These are phyloP conservation scores for Termitomyces sp. DNA, from an alignment of 768 basidiomycete genomes.

Conservation along the genomic window DNA sequence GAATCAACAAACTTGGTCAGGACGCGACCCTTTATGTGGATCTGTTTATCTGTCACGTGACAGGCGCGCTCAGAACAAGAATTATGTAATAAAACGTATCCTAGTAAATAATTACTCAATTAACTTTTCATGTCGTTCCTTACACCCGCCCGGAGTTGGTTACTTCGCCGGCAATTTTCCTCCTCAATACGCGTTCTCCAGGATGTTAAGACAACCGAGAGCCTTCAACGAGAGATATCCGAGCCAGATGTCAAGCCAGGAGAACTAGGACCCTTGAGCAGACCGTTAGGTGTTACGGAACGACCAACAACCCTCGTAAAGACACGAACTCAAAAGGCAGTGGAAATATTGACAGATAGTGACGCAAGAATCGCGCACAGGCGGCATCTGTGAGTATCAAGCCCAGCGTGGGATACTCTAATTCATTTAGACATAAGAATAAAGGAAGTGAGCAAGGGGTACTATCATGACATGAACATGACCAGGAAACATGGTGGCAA, in stretches of 20 bases:
- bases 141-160: slow-evolving; percentile 11
- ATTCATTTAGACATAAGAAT: slow-evolving; percentile 23
- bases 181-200: slow-evolving; percentile 6
- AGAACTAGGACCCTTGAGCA: slow-evolving; percentile 34
- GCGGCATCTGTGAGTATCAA: slow-evolving; percentile 45
- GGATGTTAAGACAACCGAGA: neutral
- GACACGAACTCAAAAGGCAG: slow-evolving; percentile 55
- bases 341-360: slow-evolving; percentile 59
- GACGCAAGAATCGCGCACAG: slow-evolving; percentile 69
- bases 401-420: neutral
- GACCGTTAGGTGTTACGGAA: slow-evolving; percentile 75
- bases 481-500: slow-evolving; percentile 85
- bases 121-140: slow-evolving; percentile 13
- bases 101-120: neutral
- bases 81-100: slow-evolving; percentile 5
- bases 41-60: slow-evolving; percentile 29
- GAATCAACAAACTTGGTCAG: slow-evolving; percentile 22
- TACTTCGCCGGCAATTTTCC: slow-evolving; percentile 14
- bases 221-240: slow-evolving; percentile 11
- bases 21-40: slow-evolving; percentile 39
- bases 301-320: slow-evolving; percentile 55
- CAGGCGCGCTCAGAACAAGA: neutral
- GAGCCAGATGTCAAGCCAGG: slow-evolving; percentile 13
- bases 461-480: slow-evolving; percentile 81
- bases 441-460: slow-evolving; percentile 66